Conservation (phyloP, 2,329 filamentous ascomycete species). For the Neofusicoccum kwambonambiense region DNA sequence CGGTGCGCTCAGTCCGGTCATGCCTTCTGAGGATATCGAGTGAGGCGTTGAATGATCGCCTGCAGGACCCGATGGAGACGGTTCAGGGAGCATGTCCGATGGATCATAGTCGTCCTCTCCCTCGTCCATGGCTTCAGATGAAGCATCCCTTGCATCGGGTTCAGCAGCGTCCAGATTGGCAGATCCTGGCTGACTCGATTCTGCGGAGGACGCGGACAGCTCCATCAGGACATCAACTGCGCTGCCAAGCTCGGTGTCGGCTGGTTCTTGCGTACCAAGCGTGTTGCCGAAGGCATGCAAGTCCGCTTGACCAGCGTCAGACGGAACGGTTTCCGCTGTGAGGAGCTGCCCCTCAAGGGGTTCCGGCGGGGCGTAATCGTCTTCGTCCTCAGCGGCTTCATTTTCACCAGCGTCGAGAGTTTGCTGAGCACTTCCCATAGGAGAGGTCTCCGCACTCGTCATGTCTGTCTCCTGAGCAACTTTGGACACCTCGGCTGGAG, state of each 20-base stretch:
- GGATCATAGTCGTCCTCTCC: slow-evolving; percentile 32
- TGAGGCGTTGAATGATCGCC: neutral
- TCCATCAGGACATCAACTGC: neutral
- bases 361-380: slow-evolving; percentile 20
- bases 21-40: neutral
- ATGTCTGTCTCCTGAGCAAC: neutral
- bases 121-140: slow-evolving; percentile 15
- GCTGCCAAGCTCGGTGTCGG: neutral
- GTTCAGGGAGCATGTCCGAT: slow-evolving; percentile 29
- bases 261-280: neutral
- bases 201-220: neutral
- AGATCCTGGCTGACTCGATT: neutral
- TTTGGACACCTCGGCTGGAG: neutral
- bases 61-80: slow-evolving; percentile 10
- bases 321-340: slow-evolving; percentile 14
- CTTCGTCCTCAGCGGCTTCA: neutral
- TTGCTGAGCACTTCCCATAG: neutral
- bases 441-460: neutral
- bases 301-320: neutral
- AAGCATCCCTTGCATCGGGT: slow-evolving; percentile 25
- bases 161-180: slow-evolving; percentile 17
- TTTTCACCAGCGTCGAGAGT: neutral
- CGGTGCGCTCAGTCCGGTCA: neutral
- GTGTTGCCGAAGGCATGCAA: neutral
- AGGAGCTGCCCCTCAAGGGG: slow-evolving; percentile 24